phyloP scores from a whole-genome alignment of 2,329 filamentous ascomycete species.

The Hypoxylon sp. region DNA sequence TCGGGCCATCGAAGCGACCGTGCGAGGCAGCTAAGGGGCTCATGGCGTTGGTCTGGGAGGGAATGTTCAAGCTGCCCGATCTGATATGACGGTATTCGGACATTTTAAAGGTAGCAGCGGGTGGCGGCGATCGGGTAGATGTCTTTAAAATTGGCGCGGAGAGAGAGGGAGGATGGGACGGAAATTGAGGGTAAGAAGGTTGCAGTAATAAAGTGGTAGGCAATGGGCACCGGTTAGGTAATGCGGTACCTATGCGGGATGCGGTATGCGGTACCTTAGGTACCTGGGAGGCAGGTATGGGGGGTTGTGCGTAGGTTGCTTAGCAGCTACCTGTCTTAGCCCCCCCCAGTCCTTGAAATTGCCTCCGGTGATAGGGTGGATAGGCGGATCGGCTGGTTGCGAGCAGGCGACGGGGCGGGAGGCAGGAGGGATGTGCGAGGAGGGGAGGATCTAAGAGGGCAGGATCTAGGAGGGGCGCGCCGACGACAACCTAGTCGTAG shows the following conservation, averaged over 20 bases:
- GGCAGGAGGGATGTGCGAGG: background rate
- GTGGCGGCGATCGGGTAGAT: constrained; percentile 24
- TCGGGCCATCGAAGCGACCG: constrained; percentile 63
- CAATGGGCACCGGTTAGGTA: background rate
- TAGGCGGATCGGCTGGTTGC: constrained; percentile 16
- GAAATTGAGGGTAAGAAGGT: constrained; percentile 14
- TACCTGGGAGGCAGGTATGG: constrained; percentile 3
- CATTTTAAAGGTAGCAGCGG: constrained; percentile 44
- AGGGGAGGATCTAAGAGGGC: too few species aligned
- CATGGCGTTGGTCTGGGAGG: constrained; percentile 48
- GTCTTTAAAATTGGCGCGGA: constrained; percentile 10
- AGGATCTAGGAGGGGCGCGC: constrained; percentile 34
- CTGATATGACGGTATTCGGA: constrained; percentile 65
- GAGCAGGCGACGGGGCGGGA: constrained; percentile 28
- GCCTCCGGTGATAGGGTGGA: background rate
- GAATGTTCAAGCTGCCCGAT: constrained; percentile 64
- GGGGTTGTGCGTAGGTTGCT: background rate
- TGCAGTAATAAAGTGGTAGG: constrained; percentile 14
- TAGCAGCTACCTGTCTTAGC: too few species aligned
- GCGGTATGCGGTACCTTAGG: too few species aligned
- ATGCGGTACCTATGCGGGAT: too few species aligned
- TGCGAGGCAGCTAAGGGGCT: constrained; percentile 49
- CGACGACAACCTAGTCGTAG: constrained; percentile 36
- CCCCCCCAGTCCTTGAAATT: too few species aligned
- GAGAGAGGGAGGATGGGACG: background rate